Evolutionary conservation across 768 basidiomycete species (phyloP).

Genomic region (Calocybe indica): DNA sequence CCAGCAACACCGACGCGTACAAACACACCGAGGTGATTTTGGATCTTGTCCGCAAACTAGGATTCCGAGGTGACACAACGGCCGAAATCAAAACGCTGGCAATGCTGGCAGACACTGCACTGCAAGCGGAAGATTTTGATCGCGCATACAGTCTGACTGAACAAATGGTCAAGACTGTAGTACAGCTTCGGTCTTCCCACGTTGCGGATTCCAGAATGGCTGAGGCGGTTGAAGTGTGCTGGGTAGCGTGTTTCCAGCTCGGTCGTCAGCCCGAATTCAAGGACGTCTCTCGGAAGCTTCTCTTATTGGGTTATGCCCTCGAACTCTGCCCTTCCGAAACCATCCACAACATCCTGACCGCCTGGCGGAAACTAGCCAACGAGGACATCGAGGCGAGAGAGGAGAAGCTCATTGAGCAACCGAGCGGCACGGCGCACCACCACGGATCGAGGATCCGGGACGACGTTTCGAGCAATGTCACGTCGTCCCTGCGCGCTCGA

Average conservation of each 20-base stretch:
- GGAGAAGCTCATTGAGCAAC: slow-evolving; percentile 25
- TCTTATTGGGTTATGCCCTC: slow-evolving; percentile 73
- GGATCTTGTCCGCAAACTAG: slow-evolving; percentile 85
- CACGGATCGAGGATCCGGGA: slow-evolving; percentile 15
- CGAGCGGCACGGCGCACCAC: slow-evolving; percentile 14
- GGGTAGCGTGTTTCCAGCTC: slow-evolving; percentile 86
- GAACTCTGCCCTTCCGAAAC: slow-evolving; percentile 82
- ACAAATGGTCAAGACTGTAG: slow-evolving; percentile 62
- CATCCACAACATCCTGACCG: slow-evolving; percentile 67
- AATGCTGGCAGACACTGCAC: slow-evolving; percentile 87
- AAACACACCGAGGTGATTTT: slow-evolving; percentile 90
- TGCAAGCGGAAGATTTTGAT: slow-evolving; percentile 74
- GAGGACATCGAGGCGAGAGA: slow-evolving; percentile 52
- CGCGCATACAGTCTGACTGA: slow-evolving; percentile 69
- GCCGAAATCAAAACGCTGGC: slow-evolving; percentile 80
- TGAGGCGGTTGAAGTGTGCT: slow-evolving; percentile 77
- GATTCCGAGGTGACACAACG: slow-evolving; percentile 63
- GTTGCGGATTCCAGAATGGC: slow-evolving; percentile 23
- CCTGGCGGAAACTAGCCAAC: slow-evolving; percentile 73
- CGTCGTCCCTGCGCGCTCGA: slow-evolving; percentile 52
- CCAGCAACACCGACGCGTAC: slow-evolving; percentile 81
- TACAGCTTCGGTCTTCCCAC: slow-evolving; percentile 38
- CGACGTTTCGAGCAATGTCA: slow-evolving; percentile 26
- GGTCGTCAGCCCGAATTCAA: slow-evolving; percentile 76
- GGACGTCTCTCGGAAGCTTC: slow-evolving; percentile 61